Base-by-base conservation (phyloP, 768 basidiomycete genomes). In the Cyclocybe cylindracea region DNA sequence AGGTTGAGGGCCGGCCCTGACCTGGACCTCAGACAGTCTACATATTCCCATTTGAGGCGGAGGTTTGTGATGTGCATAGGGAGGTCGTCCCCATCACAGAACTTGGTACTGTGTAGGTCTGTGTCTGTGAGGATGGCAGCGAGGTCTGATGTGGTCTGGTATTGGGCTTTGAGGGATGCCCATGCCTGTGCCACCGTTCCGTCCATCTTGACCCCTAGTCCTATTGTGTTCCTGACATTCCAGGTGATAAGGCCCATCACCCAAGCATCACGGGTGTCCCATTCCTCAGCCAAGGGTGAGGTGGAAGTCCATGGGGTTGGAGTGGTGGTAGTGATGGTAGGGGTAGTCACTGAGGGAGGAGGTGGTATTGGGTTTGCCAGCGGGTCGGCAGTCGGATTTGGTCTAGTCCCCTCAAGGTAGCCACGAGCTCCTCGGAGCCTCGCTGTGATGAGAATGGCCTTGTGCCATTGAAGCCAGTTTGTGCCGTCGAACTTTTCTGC, bases 161-260 rank as follows among this genome's bases (percentile, higher is more conserved):
- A 61, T 14, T 39, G 41, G 18, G 46, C 39, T 18, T 44, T 51
- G n/a, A 66, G 54, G 1, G 60, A 54, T 16, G 46, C 48, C 61
- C 59, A 63, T 3, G 63, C 60, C 13, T 64, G 56, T 0, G 60
- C 54, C 0, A 61, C 61, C 0, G 53, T 61, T 2, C 65, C 61
- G 19, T 59, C 59, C 11, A 53, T 51, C 24, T 63, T 56, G 5
- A 65, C 13, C 0, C 61, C 64, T 2, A 64, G 10, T 10, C 61
- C 62, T 7, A 62, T 37, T 0, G 60, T 56, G 46, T 66, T 59
- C 24, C 60, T 58, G 14, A 48, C 49, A 45, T 62, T 62, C 18
- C 55, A 45, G 9, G 53, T 10, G 7, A 65, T 49, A 50, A 55
- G 10, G 48, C 48, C 1, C 19, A 31, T 5, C 53, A 44, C 44